Percentiles rank a stretch among this genome's conserved stretches.
These are phyloP conservation scores for Chlamydomonas applanata DNA, from an alignment of 139 green algal genomes.

Conservation along the genomic window DNA sequence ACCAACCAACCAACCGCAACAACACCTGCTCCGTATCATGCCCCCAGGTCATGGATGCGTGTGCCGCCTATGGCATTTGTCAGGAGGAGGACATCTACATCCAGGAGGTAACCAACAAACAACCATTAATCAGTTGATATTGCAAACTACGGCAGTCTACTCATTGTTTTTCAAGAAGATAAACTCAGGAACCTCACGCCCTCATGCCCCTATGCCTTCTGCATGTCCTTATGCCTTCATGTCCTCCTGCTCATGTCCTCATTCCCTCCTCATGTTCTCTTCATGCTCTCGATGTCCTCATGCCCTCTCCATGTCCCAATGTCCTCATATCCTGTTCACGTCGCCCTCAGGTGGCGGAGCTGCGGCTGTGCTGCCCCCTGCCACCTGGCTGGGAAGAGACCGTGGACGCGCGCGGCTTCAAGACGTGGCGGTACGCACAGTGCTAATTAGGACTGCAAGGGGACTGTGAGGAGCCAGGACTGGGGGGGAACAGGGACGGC, in stretches of 20 bases:
- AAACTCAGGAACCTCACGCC: not conserved
- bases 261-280: no score
- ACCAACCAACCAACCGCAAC: no score
- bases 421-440: not conserved
- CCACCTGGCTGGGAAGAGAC: constrained; percentile 44
- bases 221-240: no score
- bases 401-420: not conserved
- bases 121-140: no score
- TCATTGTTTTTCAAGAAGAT: not conserved
- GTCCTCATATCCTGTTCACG: no score
- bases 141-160: no score
- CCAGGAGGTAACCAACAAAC: constrained; percentile 14
- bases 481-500: no score
- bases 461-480: no score
- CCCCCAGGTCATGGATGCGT: constrained; percentile 5
- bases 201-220: not conserved
- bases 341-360: constrained; percentile 39
- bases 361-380: constrained; percentile 47
- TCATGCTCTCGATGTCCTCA: no score
- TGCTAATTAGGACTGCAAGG: not conserved
- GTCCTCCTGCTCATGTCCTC: no score
- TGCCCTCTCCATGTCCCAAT: no score
- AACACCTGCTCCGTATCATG: no score
- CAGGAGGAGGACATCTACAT: constrained; percentile 48
- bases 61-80: constrained; percentile 47